Evolutionary conservation across 805 yeast genomes (phyloP).

Genomic region (Zygosaccharomyces kombuchaensis): DNA sequence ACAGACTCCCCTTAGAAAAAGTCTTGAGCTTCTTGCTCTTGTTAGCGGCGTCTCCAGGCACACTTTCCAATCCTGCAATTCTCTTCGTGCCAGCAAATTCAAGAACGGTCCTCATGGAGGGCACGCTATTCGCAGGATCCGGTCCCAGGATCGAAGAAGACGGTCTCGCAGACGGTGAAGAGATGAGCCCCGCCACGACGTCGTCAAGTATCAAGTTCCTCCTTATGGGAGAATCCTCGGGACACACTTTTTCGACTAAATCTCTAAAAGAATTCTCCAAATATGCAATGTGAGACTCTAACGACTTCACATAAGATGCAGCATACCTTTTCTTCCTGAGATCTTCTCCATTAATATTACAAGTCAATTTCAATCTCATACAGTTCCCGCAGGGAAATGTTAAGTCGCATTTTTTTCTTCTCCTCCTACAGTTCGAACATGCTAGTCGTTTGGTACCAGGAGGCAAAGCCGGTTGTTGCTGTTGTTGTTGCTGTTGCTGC

Average conservation of each 20-base stretch:
- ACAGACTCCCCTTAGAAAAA: slow-evolving; percentile 32
- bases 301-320: slow-evolving; percentile 44
- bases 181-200: slow-evolving; percentile 13
- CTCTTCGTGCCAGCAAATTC: slow-evolving; percentile 3
- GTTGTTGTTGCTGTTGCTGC: not conserved
- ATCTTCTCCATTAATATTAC: slow-evolving; percentile 46
- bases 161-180: not conserved
- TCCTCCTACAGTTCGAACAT: slow-evolving; percentile 34
- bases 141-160: not conserved
- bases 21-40: slow-evolving; percentile 18
- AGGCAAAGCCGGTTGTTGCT: slow-evolving; percentile 3
- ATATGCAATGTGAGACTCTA: slow-evolving; percentile 35
- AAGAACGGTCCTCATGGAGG: not conserved
- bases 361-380: slow-evolving; percentile 39
- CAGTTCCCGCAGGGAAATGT: slow-evolving; percentile 49
- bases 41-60: not conserved
- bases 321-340: slow-evolving; percentile 49
- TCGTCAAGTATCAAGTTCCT: slow-evolving; percentile 23
- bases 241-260: slow-evolving; percentile 22
- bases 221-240: slow-evolving; percentile 18
- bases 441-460: slow-evolving; percentile 30
- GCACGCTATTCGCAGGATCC: not conserved
- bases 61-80: not conserved
- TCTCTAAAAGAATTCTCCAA: slow-evolving; percentile 28
- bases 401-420: slow-evolving; percentile 46